phyloP scores from a whole-genome alignment of 176 grass and related monocot species.

The Puya raimondii region DNA sequence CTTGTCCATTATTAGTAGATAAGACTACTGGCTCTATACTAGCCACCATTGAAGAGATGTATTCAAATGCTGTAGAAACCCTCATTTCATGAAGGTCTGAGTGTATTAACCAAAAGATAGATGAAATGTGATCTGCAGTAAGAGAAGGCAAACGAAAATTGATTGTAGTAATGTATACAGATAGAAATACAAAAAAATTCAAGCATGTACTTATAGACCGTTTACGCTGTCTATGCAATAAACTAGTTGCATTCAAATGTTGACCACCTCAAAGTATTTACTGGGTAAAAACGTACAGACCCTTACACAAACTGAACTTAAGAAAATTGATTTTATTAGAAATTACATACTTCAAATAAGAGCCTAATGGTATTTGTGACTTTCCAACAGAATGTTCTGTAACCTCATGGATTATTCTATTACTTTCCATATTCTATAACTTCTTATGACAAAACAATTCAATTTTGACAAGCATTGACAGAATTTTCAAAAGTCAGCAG shows the following conservation, averaged over 20 bases:
- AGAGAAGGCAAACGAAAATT: conserved; percentile 1
- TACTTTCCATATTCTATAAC: too few species aligned
- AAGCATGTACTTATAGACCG: not conserved
- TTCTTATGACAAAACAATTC: too few species aligned
- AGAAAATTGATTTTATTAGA: too few species aligned
- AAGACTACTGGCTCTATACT: conserved; percentile 50
- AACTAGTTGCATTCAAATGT: not conserved
- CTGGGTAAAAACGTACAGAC: too few species aligned
- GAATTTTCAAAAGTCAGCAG: too few species aligned
- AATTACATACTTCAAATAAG: too few species aligned
- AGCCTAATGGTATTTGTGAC: too few species aligned
- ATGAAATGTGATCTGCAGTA: conserved; percentile 83
- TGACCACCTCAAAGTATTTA: too few species aligned
- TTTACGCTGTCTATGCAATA: not conserved
- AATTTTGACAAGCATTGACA: too few species aligned
- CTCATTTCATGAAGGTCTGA: conserved; percentile 71
- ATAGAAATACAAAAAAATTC: conserved; percentile 3
- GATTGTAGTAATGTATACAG: not conserved
- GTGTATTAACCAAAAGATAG: conserved; percentile 87
- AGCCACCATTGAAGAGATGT: conserved; percentile 71
- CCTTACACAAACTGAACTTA: too few species aligned
- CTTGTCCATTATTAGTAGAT: conserved; percentile 32
- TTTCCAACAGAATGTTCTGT: too few species aligned
- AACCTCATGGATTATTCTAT: too few species aligned
- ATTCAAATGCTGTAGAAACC: conserved; percentile 54